A percentile compares a stretch with the other conserved stretches of the same genome.
Conservation (phyloP, 192 early-diverging fungal genomes). For the Coemansia sp. region DNA sequence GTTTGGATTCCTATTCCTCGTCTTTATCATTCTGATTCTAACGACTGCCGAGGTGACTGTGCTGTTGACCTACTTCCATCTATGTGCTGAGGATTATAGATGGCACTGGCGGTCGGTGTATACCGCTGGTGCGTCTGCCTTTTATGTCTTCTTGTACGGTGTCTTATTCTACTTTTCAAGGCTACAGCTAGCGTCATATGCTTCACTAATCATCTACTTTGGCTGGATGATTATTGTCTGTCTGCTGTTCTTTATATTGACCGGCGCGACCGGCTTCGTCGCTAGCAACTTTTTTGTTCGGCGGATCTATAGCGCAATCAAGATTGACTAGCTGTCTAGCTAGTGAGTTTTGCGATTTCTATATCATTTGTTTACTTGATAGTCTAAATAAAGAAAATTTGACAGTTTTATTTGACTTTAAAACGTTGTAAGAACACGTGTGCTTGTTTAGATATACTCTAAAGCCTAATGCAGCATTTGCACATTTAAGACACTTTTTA, state of each 20-base stretch:
- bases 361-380: too few relatives aligned
- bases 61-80: slow-evolving; percentile 84
- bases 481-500: too few relatives aligned
- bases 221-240: slow-evolving; percentile 81
- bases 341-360: too few relatives aligned
- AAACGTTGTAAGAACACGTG: too few relatives aligned
- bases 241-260: slow-evolving; percentile 71
- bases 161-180: slow-evolving; percentile 81
- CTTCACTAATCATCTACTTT: slow-evolving; percentile 84
- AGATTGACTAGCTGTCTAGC: slow-evolving; percentile 60
- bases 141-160: slow-evolving; percentile 89
- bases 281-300: slow-evolving; percentile 75
- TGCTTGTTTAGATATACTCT: too few relatives aligned
- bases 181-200: slow-evolving; percentile 74
- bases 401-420: too few relatives aligned
- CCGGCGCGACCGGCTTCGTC: slow-evolving; percentile 78
- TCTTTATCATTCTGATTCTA: slow-evolving; percentile 80
- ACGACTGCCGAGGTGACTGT: slow-evolving; percentile 85
- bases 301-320: slow-evolving; percentile 81
- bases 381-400: too few relatives aligned
- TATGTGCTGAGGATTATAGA: slow-evolving; percentile 81
- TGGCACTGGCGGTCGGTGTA: slow-evolving; percentile 92
- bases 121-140: slow-evolving; percentile 76
- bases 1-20: slow-evolving; percentile 88
- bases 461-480: too few relatives aligned